Conservation (phyloP, 106 monocot species). For the Agapanthus africanus region DNA sequence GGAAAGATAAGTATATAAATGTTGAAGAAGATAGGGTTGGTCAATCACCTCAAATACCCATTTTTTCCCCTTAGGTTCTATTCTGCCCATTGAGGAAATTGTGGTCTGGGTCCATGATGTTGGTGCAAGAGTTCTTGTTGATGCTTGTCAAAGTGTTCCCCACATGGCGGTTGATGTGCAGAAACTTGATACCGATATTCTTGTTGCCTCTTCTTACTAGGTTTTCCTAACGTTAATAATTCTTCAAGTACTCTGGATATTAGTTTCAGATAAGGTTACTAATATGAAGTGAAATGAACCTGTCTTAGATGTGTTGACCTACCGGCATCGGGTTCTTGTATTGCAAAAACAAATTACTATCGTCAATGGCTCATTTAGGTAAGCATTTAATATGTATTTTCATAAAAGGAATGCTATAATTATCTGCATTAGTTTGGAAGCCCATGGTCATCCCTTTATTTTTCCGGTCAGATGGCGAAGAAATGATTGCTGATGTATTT, state of each 20-base stretch:
- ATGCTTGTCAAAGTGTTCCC: constrained; percentile 99
- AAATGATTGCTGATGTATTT: constrained; percentile 95
- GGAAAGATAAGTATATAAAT: neutral
- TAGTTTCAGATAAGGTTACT: constrained; percentile 13
- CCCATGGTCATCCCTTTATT: too few relatives aligned
- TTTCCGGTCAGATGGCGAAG: constrained; percentile 61
- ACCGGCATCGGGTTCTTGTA: constrained; percentile 95
- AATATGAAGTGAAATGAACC: constrained; percentile 37
- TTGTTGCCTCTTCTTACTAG: constrained; percentile 99
- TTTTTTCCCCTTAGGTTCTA: constrained; percentile 40
- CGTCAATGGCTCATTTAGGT: constrained; percentile 6
- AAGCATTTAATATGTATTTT: too few relatives aligned
- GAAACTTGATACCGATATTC: constrained; percentile 82
- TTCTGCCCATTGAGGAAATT: constrained; percentile 67
- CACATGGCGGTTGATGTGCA: constrained; percentile 93
- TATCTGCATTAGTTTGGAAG: too few relatives aligned
- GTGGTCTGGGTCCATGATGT: constrained; percentile 49
- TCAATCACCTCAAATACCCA: neutral
- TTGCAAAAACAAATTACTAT: constrained; percentile 59
- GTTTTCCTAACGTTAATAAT: constrained; percentile 17
- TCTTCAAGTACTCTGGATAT: neutral
- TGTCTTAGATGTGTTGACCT: constrained; percentile 98
- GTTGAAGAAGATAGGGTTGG: neutral
- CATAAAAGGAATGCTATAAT: too few relatives aligned
- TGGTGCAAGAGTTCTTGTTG: constrained; percentile 83